Evolutionary conservation across 371 early-diverging fungal genomes (phyloP), one percentile per base, ranked within the genome.

Genomic region (Haplosporangium sp.): DNA sequence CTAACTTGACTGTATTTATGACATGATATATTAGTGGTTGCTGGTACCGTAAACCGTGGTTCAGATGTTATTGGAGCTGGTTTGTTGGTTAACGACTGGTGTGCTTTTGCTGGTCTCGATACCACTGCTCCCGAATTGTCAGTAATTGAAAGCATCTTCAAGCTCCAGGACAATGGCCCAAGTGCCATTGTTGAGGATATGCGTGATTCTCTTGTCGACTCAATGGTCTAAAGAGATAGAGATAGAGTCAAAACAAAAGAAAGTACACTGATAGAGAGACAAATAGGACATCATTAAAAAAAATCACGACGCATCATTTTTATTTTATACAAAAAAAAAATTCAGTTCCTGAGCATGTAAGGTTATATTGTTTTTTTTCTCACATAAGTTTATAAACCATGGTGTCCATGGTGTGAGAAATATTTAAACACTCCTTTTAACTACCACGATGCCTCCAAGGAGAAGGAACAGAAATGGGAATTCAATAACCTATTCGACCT

Each of bases 1-100:
- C 27, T 27, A 27, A 27, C 27, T 27, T 27, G 27, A 27, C 2
- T 55, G 15, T 15, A n/a, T 57, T 0, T 62, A 19, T 66, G n/a
- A 5, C 27, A n/a, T 45, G 27, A 27, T 11, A 8, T 58, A 45
- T 44, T 65, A 72, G 67, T 60, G 44, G 75, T 91, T 82, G 99
- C 99, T 37, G 99, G 99, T 75, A 99, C 99, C 4, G 97, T 99
- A 45, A 99, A 99, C 89, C 94, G 97, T 72, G 99, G 99, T 87
- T 94, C 96, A n/a, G 96, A 96, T 84, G 92, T 96, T 50, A 95
- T 99, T 85, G 99, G 99, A 40, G 96, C 95, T 50, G 99, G 99
- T 35, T 88, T 99, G 76, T 97, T 99, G 37, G 99, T 98, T 55
- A 99, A 99, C 84, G 99, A 99, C 85, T 99, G 98, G 97, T 89